Conservation (phyloP, 2,329 filamentous ascomycete species). For the Neofusicoccum sp. region DNA sequence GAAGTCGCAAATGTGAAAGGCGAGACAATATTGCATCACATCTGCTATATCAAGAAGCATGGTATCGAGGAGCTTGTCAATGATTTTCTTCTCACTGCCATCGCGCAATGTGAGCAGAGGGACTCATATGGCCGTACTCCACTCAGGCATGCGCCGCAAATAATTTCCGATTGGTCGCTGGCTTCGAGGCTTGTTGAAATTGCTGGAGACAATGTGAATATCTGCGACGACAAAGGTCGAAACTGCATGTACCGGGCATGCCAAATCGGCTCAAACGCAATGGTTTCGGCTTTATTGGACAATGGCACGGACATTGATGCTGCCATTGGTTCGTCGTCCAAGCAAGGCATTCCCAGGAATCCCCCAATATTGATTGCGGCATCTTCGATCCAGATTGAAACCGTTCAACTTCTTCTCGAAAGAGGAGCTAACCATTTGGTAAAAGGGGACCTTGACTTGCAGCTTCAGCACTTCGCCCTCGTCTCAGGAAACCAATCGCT, state of each 20-base stretch:
- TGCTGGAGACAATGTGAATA: neutral
- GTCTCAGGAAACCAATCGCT: neutral
- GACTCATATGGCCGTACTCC: neutral
- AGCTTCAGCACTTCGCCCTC: neutral
- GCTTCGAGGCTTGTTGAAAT: neutral
- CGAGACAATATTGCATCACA: neutral
- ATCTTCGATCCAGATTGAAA: neutral
- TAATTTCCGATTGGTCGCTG: neutral
- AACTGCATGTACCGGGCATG: neutral
- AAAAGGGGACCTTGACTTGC: neutral
- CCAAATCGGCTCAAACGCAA: neutral
- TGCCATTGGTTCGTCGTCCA: neutral
- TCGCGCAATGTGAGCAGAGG: neutral
- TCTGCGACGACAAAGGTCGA: neutral
- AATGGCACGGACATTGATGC: neutral
- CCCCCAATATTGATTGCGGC: neutral
- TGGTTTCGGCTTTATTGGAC: neutral
- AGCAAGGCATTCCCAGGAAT: rapidly evolving
- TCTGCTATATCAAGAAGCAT: neutral
- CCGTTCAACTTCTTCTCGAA: neutral
- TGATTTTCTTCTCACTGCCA: neutral
- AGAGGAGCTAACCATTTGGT: neutral
- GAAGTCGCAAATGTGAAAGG: neutral
- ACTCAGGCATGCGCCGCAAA: neutral
- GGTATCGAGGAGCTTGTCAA: neutral